These are phyloP conservation scores for Aureobasidium leucospermi DNA, from an alignment of 2,329 filamentous ascomycete species.

Conservation along the genomic window DNA sequence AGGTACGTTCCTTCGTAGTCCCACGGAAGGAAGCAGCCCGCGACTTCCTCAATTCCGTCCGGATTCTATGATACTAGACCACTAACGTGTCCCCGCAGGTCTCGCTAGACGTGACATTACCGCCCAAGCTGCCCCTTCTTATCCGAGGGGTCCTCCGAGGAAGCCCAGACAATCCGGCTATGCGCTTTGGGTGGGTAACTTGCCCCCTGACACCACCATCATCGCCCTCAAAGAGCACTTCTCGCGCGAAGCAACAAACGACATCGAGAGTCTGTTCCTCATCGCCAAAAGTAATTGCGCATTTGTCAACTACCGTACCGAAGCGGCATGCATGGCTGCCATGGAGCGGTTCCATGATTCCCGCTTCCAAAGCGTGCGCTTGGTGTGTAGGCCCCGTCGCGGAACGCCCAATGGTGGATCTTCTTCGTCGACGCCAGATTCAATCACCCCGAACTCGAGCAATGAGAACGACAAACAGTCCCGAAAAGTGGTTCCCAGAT, in stretches of 20 bases:
- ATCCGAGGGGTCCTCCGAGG: conserved; percentile 55
- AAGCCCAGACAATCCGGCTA: conserved; percentile 69
- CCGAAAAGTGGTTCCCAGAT: neutral
- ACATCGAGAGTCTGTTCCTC: conserved; percentile 83
- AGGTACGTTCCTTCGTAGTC: neutral
- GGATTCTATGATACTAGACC: neutral
- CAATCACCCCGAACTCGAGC: neutral
- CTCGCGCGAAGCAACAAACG: conserved; percentile 63
- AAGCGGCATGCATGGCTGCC: conserved; percentile 65
- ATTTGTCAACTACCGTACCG: conserved; percentile 89
- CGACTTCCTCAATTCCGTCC: neutral
- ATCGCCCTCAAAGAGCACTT: conserved; percentile 87
- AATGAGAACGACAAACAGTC: neutral
- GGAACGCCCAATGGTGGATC: conserved; percentile 18
- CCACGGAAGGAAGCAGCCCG: no score
- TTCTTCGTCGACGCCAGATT: neutral
- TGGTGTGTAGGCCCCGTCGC: conserved; percentile 75
- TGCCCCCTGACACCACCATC: conserved; percentile 75
- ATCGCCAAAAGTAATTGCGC: conserved; percentile 97
- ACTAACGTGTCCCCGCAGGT: neutral
- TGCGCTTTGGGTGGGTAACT: conserved; percentile 91
- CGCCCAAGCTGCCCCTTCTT: conserved; percentile 24
- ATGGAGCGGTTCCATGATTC: conserved; percentile 86
- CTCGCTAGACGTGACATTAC: neutral
- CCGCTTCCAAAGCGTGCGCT: conserved; percentile 72